Conservation (phyloP, 2,329 filamentous ascomycete genomes). For the Calonectria henricotiae region DNA sequence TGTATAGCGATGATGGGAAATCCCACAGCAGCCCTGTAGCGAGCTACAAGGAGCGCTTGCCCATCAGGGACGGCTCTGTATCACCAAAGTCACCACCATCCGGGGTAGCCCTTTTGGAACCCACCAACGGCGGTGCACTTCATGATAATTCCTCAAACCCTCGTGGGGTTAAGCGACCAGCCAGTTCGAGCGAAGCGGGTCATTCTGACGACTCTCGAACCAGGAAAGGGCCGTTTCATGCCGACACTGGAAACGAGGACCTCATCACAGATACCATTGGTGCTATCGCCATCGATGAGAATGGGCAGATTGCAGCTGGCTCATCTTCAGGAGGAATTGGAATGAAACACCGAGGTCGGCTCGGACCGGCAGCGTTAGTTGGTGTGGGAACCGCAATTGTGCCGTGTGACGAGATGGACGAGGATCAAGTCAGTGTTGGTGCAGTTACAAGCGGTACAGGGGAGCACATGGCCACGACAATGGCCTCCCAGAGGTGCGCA, state of each 20-base stretch:
- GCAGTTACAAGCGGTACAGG: constrained; percentile 95
- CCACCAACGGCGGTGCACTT: constrained; percentile 18
- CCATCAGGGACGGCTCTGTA: constrained; percentile 43
- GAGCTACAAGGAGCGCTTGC: constrained; percentile 25
- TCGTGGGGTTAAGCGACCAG: constrained; percentile 59
- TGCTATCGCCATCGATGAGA: constrained; percentile 90
- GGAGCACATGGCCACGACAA: constrained; percentile 97
- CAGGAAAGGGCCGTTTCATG: constrained; percentile 46
- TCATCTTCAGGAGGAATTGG: constrained; percentile 98
- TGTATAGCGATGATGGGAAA: constrained; percentile 22
- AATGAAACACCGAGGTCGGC: constrained; percentile 95
- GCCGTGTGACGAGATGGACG: constrained; percentile 81
- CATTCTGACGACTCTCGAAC: constrained; percentile 32
- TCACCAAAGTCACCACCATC: constrained; percentile 39
- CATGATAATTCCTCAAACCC: constrained; percentile 41
- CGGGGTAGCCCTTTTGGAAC: not conserved
- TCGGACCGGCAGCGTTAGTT: constrained; percentile 93
- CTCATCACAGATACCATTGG: constrained; percentile 93
- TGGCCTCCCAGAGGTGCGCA: constrained; percentile 90
- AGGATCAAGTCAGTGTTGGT: constrained; percentile 80
- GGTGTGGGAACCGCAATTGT: constrained; percentile 93
- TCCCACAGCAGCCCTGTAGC: constrained; percentile 21
- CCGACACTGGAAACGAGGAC: constrained; percentile 66
- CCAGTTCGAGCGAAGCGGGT: constrained; percentile 43
- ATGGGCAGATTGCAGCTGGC: constrained; percentile 91